Evolutionary conservation across 345 rosid species (phyloP).

Genomic region (Salix dunnii): DNA sequence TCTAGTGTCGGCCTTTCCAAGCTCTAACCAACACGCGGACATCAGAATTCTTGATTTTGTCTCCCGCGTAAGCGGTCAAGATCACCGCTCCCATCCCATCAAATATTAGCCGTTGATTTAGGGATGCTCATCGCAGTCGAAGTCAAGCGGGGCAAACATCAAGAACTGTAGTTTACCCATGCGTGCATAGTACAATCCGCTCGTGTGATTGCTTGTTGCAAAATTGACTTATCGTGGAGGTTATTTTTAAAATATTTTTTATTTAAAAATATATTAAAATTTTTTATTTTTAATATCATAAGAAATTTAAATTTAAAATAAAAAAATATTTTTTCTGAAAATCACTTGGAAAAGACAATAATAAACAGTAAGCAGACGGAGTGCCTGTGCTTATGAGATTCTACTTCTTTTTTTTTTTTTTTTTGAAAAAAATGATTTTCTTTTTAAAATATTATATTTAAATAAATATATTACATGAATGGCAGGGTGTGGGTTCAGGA

Average conservation of each 20-base stretch:
- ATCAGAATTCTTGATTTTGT: conserved; percentile 22
- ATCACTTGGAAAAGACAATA: no score
- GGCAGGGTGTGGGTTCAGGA: conserved; percentile 11
- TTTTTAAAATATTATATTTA: no score
- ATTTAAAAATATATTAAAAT: no score
- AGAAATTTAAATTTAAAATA: no score
- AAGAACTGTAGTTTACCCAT: conserved; percentile 1
- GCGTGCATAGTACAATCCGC: conserved; percentile 21
- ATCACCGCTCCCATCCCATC: not conserved
- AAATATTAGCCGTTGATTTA: conserved; percentile 11
- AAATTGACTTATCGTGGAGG: not conserved
- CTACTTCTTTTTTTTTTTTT: no score
- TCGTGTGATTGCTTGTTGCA: conserved; percentile 27
- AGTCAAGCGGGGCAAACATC: conserved; percentile 11
- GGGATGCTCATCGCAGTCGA: not conserved
- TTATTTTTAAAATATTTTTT: no score
- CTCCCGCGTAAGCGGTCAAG: conserved; percentile 16
- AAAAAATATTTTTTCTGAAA: no score
- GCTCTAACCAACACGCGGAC: conserved; percentile 20
- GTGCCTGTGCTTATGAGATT: no score
- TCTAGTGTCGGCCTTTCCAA: conserved; percentile 33
- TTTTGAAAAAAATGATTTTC: no score
- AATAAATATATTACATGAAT: not conserved
- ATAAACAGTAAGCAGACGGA: no score
- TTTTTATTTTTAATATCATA: no score